These are phyloP conservation scores for Aspergillus ustus DNA, from an alignment of 2,329 filamentous ascomycete genomes.

Conservation along the genomic window DNA sequence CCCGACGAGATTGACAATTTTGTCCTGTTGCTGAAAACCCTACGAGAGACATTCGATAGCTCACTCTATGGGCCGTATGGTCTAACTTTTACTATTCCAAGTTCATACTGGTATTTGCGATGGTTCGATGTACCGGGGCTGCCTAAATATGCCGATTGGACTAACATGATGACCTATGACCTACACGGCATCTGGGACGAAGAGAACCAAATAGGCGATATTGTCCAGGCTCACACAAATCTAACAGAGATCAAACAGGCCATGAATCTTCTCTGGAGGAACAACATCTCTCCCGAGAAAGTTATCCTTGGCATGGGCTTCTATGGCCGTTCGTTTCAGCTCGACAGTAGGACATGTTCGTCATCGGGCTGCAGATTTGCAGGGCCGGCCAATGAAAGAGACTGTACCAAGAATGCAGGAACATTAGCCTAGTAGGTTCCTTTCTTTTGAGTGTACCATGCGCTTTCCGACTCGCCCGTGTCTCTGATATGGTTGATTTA, in stretches of 20 bases:
- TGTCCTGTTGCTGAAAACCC: slow-evolving; percentile 17
- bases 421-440: too few relatives aligned
- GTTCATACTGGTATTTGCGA: slow-evolving; percentile 22
- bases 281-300: slow-evolving; percentile 8
- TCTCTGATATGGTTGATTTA: too few relatives aligned
- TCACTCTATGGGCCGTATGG: slow-evolving; percentile 1
- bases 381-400: too few relatives aligned
- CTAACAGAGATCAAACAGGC: slow-evolving; percentile 18
- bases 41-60: slow-evolving; percentile 11
- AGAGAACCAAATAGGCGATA: slow-evolving; percentile 12
- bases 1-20: slow-evolving; percentile 6
- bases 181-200: slow-evolving; percentile 20
- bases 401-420: too few relatives aligned
- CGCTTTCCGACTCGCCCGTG: too few relatives aligned
- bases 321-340: too few relatives aligned
- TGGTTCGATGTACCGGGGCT: slow-evolving; percentile 12
- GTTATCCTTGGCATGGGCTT: slow-evolving; percentile 10
- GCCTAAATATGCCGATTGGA: slow-evolving; percentile 12
- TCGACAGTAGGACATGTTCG: too few relatives aligned
- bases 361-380: too few relatives aligned
- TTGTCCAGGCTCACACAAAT: slow-evolving; percentile 20
- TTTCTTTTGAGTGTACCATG: too few relatives aligned
- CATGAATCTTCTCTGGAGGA: slow-evolving; percentile 19
- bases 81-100: slow-evolving; percentile 18
- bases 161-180: slow-evolving; percentile 22